A percentile compares a stretch with the other conserved stretches of the same genome.
These are phyloP conservation scores for Spathaspora sp. DNA, from an alignment of 1,139 yeast species.

Conservation along the genomic window DNA sequence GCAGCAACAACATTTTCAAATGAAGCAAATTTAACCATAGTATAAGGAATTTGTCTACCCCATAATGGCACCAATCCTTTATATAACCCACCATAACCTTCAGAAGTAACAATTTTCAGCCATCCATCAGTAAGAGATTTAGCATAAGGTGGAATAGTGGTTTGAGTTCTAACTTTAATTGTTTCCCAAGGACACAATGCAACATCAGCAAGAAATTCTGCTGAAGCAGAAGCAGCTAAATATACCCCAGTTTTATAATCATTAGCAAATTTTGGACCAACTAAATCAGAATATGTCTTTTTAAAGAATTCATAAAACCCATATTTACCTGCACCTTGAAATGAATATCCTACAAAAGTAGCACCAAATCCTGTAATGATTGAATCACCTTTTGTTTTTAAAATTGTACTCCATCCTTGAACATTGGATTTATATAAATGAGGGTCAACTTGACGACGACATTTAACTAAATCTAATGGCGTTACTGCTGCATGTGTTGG, in stretches of 20 bases:
- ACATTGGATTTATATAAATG: conserved; percentile 67
- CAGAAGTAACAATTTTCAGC: conserved; percentile 61
- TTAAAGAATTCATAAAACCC: conserved; percentile 92
- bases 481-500: conserved; percentile 93
- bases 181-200: conserved; percentile 92
- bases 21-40: conserved; percentile 93
- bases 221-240: conserved; percentile 85
- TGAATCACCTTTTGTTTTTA: conserved; percentile 74
- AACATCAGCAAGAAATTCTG: conserved; percentile 88
- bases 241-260: conserved; percentile 72
- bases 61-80: conserved; percentile 88
- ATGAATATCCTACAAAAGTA: conserved; percentile 84
- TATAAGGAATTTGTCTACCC: conserved; percentile 94
- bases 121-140: conserved; percentile 63
- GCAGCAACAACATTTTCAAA: conserved; percentile 84
- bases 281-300: conserved; percentile 64
- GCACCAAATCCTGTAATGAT: conserved; percentile 88
- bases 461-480: conserved; percentile 89
- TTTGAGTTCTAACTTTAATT: conserved; percentile 88
- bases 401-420: conserved; percentile 75
- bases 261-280: conserved; percentile 63
- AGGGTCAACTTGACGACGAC: conserved; percentile 86
- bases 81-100: conserved; percentile 73
- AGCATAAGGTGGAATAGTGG: conserved; percentile 84
- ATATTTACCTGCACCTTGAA: conserved; percentile 96